Percentiles rank a stretch among this genome's conserved stretches.
Conservation (phyloP, 108 stramenopile genomes). For the Nitzschia putrida region DNA sequence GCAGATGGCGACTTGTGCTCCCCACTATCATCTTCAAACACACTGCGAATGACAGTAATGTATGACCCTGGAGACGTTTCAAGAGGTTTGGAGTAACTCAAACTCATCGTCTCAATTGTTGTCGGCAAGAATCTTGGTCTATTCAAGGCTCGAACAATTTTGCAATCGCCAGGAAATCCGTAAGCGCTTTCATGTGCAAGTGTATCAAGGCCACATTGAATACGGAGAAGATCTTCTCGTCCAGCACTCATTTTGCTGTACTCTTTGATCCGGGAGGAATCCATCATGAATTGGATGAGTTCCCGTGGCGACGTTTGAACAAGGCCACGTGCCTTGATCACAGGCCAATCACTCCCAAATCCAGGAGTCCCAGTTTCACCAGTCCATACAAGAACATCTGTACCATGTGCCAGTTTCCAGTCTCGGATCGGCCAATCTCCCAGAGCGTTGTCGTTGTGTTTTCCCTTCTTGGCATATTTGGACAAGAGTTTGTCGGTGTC, state of each 20-base stretch:
- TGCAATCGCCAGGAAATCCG: constrained; percentile 52
- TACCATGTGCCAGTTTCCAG: constrained; percentile 25
- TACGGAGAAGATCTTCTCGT: constrained; percentile 50
- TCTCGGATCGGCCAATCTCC: constrained; percentile 27
- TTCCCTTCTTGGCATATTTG: constrained; percentile 14
- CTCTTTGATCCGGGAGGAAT: constrained; percentile 46
- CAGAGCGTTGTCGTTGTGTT: neutral
- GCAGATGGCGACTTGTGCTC: constrained; percentile 15
- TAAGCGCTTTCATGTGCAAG: constrained; percentile 31
- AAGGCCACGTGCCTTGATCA: constrained; percentile 60
- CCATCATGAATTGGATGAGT: constrained; percentile 54
- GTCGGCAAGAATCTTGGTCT: constrained; percentile 52
- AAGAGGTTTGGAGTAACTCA: constrained; percentile 53
- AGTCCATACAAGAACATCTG: constrained; percentile 45
- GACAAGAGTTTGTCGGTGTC: constrained; percentile 49
- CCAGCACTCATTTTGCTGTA: constrained; percentile 73
- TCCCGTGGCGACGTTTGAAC: constrained; percentile 44
- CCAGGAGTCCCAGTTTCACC: constrained; percentile 24
- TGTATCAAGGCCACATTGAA: constrained; percentile 43
- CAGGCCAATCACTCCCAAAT: constrained; percentile 52
- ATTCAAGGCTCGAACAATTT: constrained; percentile 50
- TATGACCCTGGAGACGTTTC: constrained; percentile 37
- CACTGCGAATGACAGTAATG: constrained; percentile 58
- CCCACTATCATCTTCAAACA: constrained; percentile 54
- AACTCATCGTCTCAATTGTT: constrained; percentile 52